A percentile compares a stretch with the other conserved stretches of the same genome.
Evolutionary conservation across 1,284 basidiomycete species (phyloP).

Genomic region (Cryptococcus amylolentus): DNA sequence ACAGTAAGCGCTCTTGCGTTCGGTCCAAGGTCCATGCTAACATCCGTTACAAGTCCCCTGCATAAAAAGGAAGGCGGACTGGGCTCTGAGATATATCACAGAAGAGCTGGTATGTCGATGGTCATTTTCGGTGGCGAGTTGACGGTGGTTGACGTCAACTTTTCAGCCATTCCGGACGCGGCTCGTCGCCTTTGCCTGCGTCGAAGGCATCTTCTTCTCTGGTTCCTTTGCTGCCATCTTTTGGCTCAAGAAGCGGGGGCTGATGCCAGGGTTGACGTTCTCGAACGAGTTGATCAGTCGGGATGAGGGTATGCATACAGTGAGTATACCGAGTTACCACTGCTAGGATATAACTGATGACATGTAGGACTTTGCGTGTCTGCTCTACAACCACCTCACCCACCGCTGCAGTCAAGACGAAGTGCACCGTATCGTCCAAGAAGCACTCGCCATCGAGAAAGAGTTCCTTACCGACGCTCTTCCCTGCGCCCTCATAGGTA

Average conservation of each 20-base stretch:
- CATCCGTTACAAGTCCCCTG: conserved; percentile 51
- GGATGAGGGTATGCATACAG: conserved; percentile 94
- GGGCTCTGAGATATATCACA: conserved; percentile 87
- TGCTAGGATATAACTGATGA: conserved; percentile 40
- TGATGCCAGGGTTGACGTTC: conserved; percentile 95
- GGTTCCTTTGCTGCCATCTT: conserved; percentile 91
- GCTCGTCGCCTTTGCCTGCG: conserved; percentile 88
- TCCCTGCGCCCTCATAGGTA: conserved; percentile 54
- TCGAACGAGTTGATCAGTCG: conserved; percentile 94
- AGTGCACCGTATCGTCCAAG: conserved; percentile 66
- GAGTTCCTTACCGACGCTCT: conserved; percentile 67
- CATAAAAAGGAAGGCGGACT: conserved; percentile 83
- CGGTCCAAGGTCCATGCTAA: background rate
- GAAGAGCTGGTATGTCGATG: conserved; percentile 55
- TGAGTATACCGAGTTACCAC: conserved; percentile 30
- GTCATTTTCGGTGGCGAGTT: background rate
- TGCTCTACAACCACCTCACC: conserved; percentile 77
- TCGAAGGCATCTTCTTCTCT: conserved; percentile 97
- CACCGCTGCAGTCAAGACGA: conserved; percentile 69
- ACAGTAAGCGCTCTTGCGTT: conserved; percentile 31
- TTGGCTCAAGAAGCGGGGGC: conserved; percentile 97
- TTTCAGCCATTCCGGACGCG: conserved; percentile 78
- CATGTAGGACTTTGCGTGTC: conserved; percentile 51
- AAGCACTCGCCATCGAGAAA: conserved; percentile 78
- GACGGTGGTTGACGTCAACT: background rate